Evolutionary conservation across 768 basidiomycete genomes (phyloP).

Genomic region (Candolleomyces efflorescens): DNA sequence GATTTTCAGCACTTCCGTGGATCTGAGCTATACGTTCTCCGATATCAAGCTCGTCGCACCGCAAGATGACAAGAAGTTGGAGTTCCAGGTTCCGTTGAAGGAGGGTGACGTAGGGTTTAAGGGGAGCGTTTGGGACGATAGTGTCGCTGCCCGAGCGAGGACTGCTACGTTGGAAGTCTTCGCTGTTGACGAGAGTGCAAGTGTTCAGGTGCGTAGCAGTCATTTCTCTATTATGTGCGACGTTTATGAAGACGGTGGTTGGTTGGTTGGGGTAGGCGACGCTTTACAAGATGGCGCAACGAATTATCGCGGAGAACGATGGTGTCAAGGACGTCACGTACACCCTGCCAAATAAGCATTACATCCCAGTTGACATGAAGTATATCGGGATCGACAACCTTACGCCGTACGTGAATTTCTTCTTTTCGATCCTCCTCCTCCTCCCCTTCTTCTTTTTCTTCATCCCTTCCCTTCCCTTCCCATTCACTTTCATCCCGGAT

Average conservation of each 20-base stretch:
- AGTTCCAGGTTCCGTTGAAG: conserved; percentile 40
- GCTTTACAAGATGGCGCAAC: conserved; percentile 82
- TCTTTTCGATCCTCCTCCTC: background rate
- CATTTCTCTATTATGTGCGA: background rate
- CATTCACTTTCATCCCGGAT: background rate
- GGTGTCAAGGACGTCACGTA: conserved; percentile 63
- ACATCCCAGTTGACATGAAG: conserved; percentile 81
- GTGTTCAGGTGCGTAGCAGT: conserved; percentile 69
- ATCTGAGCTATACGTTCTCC: conserved; percentile 65
- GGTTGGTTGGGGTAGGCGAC: conserved; percentile 73
- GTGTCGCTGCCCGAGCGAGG: conserved; percentile 50
- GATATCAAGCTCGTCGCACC: conserved; percentile 44
- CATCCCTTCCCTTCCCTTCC: background rate
- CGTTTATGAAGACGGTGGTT: no score
- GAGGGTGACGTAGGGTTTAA: conserved; percentile 26
- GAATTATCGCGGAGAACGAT: conserved; percentile 62
- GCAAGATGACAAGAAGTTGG: conserved; percentile 47
- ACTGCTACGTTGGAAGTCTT: conserved; percentile 74
- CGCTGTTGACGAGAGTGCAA: conserved; percentile 84
- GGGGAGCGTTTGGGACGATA: conserved; percentile 57
- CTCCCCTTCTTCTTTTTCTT: background rate
- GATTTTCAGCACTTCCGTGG: conserved; percentile 86
- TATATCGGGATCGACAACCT: conserved; percentile 70
- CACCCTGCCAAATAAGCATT: conserved; percentile 90
- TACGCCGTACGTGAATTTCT: conserved; percentile 50